phyloP scores from a whole-genome alignment of 495 filamentous ascomycete species.

The Pyronema domesticum region DNA sequence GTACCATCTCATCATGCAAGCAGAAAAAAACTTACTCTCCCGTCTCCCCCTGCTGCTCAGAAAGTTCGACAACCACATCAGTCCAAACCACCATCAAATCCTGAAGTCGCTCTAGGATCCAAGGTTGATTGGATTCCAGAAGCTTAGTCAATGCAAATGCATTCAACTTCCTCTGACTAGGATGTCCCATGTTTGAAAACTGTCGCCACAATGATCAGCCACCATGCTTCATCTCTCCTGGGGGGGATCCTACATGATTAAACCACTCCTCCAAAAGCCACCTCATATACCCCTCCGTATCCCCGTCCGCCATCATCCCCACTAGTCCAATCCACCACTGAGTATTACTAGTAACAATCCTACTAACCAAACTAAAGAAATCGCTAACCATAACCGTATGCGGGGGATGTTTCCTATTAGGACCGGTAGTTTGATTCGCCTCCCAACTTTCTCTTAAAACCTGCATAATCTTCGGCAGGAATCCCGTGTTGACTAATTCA shows the following conservation, averaged over 20 bases:
- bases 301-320: constrained; percentile 25
- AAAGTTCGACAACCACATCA: constrained; percentile 43
- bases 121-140: constrained; percentile 37
- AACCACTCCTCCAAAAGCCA: constrained; percentile 88
- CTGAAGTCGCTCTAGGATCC: constrained; percentile 43
- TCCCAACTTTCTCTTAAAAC: constrained; percentile 54
- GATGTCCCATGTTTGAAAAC: constrained; percentile 63
- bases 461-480: constrained; percentile 48
- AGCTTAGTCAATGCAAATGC: constrained; percentile 66
- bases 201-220: neutral
- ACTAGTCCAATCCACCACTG: constrained; percentile 44
- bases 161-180: constrained; percentile 60
- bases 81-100: constrained; percentile 54
- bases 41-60: constrained; percentile 36
- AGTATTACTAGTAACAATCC: constrained; percentile 54
- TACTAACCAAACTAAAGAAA: constrained; percentile 67
- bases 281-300: constrained; percentile 34
- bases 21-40: constrained; percentile 27
- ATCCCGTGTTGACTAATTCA: constrained; percentile 48
- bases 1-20: constrained; percentile 12
- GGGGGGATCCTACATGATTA: constrained; percentile 30
- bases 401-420: constrained; percentile 41
- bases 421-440: constrained; percentile 58
- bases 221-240: neutral
- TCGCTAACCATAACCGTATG: constrained; percentile 58